Percentiles rank a stretch among this genome's conserved stretches.
Evolutionary conservation across 345 rosid species (phyloP).

Genomic region (Populus pruinosa): DNA sequence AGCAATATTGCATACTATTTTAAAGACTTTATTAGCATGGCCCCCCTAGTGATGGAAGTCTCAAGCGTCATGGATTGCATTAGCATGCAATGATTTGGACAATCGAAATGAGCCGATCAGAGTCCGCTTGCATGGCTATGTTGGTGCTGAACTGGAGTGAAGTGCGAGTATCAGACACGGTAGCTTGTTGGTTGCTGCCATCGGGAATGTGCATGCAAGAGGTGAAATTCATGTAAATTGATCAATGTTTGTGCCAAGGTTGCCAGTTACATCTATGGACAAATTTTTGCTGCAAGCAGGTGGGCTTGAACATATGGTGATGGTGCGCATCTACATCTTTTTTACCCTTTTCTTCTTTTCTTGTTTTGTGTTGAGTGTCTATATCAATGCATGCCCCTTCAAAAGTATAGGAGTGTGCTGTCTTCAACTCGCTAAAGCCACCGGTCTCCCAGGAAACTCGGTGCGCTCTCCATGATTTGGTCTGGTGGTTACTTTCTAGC

Average conservation of each 20-base stretch:
- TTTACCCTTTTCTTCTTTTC: background rate
- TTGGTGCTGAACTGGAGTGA: background rate
- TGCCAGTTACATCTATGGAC: background rate
- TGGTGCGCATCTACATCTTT: background rate
- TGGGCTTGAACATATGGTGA: background rate
- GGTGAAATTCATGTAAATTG: background rate
- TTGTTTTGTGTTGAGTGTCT: background rate
- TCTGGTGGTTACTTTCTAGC: conserved; percentile 13
- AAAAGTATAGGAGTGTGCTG: conserved; percentile 15
- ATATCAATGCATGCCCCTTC: conserved; percentile 7
- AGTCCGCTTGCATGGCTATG: background rate
- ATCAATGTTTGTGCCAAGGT: background rate
- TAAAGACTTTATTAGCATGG: background rate
- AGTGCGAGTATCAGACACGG: background rate
- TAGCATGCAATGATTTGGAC: background rate
- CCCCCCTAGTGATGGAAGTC: background rate
- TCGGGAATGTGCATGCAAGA: background rate
- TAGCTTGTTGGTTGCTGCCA: background rate
- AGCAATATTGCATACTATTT: background rate
- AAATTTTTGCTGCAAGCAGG: background rate
- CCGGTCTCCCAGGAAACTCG: conserved; percentile 2
- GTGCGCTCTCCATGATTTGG: conserved; percentile 27
- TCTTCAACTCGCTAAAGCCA: conserved; percentile 14
- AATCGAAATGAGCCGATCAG: background rate
- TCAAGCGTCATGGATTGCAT: background rate